Base-by-base conservation (phyloP, 768 basidiomycete genomes). In the Pleurotus tuoliensis region DNA sequence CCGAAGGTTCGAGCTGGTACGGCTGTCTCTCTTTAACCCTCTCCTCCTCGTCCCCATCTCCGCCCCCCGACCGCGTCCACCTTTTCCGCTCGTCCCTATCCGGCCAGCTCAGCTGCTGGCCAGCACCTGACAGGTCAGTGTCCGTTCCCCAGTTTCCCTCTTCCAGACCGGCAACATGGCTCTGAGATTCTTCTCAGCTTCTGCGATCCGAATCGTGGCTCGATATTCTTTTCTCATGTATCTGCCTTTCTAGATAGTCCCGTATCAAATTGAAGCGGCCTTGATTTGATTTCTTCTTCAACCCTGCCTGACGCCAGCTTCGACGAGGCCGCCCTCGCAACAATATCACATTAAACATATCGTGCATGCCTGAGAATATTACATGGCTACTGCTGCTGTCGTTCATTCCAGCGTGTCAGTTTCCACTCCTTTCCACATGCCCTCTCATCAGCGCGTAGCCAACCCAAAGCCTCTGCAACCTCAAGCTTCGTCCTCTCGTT, bases 321-420 rank as follows among this genome's bases (percentile, higher is more conserved):
- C 20, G 25, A 20, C 27, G 30, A 24, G 30, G 38, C 39, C 39
- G 39, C 51, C 39, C 27, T 53, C 18, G 38, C 51, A 41, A 37
- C 39, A 11, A 11, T 39, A 20, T 25, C 37, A 18, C 51, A n/a
- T 18, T n/a, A 39, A 30, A 27, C 24, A 30, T 34, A 18, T 41
- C 39, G 51, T 53, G n/a, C 39, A 53, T 53, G 51, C 39, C 51
- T 53, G 39, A 53, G 51, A 53, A 39, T 39, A 18, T 40, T 70
- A 67, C 69, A 82, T 83, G 82, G 76, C 78, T 56, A 67, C 74
- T 47, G 73, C 77, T 51, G 69, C 76, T 52, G 63, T 75, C 48
- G 70, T 70, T 57, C 71, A 62, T 56, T 64, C 73, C 59, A 72
- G 78, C 57, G 62, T 69, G 48, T 67, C 73, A 61, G 69, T 69